Base-by-base conservation (phyloP, 1,139 yeast genomes). In the Suhomyces wounanorum region DNA sequence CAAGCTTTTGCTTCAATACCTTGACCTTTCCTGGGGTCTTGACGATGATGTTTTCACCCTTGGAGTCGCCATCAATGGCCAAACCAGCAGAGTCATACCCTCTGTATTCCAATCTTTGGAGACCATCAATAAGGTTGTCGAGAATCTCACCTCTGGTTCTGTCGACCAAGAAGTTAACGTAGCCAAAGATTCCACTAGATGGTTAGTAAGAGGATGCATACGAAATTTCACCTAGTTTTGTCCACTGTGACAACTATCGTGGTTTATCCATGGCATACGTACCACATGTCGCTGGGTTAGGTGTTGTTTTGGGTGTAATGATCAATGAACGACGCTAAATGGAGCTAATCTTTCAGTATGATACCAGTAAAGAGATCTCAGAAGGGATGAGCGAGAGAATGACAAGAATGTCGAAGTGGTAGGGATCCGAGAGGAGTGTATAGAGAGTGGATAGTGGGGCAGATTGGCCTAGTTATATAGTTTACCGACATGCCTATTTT, bases 51-150 rank as follows among this genome's bases (percentile, higher is more conserved):
- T 86, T 85, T 54, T 83, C 82, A 53, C 75, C 75, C 59, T 83
- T 82, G 52, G 76, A 75, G 66, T 89, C 95, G 54, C 97, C 97
- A 69, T 92, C 98, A 59, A 95, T 82, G 55, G 98, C 97, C 57
- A 95, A 78, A 66, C 99, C 99, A 36, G 97, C 89, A 18, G 97
- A 92, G 72, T 95, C 99, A 65, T 95, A 95, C 45, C 99, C 99
- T 73, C 99, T 86, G 75, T 95, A 95, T 72, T 95, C 99, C 64
- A 94, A 82, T 65, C 96, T 84, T 67, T 87, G 91, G 53, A 95
- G 83, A 55, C 99, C 99, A 65, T 91, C 97, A 50, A 92, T 80
- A 60, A 94, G 82, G 55, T 89, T 89, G 68, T 87, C 91, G 57
- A 94, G 78, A 69, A 95, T 91, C 64, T 92, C 97, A 45, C 96